These are phyloP conservation scores for Candida sanyaensis DNA, from an alignment of 1,139 yeast species.

Conservation along the genomic window DNA sequence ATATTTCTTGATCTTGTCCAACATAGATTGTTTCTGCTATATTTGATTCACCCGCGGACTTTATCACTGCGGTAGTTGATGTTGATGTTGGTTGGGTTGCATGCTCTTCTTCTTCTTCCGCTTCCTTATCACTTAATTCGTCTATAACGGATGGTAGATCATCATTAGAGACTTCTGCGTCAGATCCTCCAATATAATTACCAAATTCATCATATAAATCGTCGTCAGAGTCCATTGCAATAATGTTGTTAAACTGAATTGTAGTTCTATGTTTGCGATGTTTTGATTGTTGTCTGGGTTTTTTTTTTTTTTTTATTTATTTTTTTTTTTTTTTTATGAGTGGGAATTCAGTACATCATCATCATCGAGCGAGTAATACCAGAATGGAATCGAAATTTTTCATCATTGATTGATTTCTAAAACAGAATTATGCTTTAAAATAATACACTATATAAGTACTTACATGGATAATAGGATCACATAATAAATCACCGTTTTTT, in stretches of 20 bases:
- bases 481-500: background rate
- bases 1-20: conserved; percentile 16
- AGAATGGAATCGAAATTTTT: background rate
- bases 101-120: conserved; percentile 17
- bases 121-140: conserved; percentile 17
- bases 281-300: too few relatives aligned
- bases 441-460: background rate
- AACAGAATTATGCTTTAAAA: background rate
- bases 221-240: conserved; percentile 16
- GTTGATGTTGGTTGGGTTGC: conserved; percentile 8
- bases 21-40: conserved; percentile 27
- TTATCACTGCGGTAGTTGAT: conserved; percentile 9
- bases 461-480: background rate
- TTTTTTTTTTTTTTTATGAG: background rate
- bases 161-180: conserved; percentile 32
- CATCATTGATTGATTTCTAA: background rate
- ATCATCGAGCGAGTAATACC: too few relatives aligned
- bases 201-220: conserved; percentile 85
- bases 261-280: background rate
- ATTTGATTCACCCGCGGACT: conserved; percentile 6
- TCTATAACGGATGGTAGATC: conserved; percentile 8
- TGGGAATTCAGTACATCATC: background rate
- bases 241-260: too few relatives aligned
- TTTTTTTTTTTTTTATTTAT: background rate
- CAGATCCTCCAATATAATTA: conserved; percentile 64